Percentiles rank a stretch among this genome's conserved stretches.
Conservation (phyloP, 2,329 filamentous ascomycete genomes). For the Thielaviopsis ethacetica region DNA sequence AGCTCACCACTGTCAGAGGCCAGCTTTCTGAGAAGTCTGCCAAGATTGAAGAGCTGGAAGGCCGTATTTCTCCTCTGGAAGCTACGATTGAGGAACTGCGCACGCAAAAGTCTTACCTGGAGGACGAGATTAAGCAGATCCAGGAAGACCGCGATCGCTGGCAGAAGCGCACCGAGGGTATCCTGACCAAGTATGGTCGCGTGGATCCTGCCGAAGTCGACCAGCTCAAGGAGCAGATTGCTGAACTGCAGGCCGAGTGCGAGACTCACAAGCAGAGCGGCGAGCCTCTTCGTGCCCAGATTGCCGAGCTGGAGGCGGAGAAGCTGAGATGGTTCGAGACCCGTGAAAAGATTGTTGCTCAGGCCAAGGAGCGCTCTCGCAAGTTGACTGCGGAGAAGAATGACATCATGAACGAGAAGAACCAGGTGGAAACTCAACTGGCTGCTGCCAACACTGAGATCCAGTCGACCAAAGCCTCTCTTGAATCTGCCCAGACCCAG, state of each 20-base stretch:
- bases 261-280: conserved; percentile 36
- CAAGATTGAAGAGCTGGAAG: conserved; percentile 58
- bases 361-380: conserved; percentile 44
- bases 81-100: conserved; percentile 67
- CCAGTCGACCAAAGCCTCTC: conserved; percentile 27
- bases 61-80: conserved; percentile 67
- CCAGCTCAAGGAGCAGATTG: conserved; percentile 64
- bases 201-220: conserved; percentile 90
- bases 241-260: conserved; percentile 47
- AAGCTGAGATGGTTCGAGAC: conserved; percentile 35
- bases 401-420: conserved; percentile 34
- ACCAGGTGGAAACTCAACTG: conserved; percentile 33
- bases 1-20: conserved; percentile 62
- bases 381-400: conserved; percentile 37
- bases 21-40: conserved; percentile 59
- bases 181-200: conserved; percentile 88
- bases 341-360: conserved; percentile 39
- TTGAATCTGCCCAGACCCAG: conserved; percentile 19
- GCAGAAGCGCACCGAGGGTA: conserved; percentile 91
- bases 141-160: conserved; percentile 86
- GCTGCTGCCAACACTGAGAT: conserved; percentile 37
- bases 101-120: conserved; percentile 61
- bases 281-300: conserved; percentile 34
- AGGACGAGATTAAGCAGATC: conserved; percentile 76
- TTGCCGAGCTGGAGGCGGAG: conserved; percentile 39